A percentile compares a stretch with the other conserved stretches of the same genome.
phyloP scores from a whole-genome alignment of 106 monocot genomes.

The Vanilla planifolia region DNA sequence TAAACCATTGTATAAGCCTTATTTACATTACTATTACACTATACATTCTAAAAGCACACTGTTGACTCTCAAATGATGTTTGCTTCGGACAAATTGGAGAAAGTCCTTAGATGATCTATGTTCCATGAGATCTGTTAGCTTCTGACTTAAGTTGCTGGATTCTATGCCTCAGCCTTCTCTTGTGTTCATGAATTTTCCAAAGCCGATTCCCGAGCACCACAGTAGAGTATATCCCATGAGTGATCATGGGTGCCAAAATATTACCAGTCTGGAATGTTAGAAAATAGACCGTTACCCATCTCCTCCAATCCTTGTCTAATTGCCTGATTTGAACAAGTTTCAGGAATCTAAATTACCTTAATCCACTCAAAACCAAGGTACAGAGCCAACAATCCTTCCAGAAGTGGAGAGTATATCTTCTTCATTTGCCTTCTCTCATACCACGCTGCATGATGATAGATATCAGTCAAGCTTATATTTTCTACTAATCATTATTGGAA shows the following conservation, averaged over 20 bases:
- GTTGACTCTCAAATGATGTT: no score
- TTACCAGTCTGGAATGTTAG: conserved; percentile 73
- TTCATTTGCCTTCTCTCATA: conserved; percentile 87
- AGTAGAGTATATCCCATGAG: conserved; percentile 90
- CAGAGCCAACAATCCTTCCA: conserved; percentile 84
- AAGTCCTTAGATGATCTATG: no score
- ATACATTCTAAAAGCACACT: no score
- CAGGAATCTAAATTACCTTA: no score
- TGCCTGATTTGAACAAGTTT: not conserved
- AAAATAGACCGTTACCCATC: not conserved
- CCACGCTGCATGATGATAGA: conserved; percentile 57
- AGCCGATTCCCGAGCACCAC: conserved; percentile 82
- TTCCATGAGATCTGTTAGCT: no score
- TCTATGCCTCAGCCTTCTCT: conserved; percentile 51
- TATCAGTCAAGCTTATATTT: not conserved
- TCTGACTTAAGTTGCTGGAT: conserved; percentile 55
- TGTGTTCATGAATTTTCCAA: conserved; percentile 85
- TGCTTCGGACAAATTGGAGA: no score
- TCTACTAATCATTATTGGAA: not conserved
- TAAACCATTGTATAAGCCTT: no score
- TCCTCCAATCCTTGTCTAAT: not conserved
- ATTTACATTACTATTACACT: no score
- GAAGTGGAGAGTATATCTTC: conserved; percentile 92
- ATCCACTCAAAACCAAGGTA: conserved; percentile 98
- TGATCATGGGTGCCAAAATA: conserved; percentile 89